Evolutionary conservation across 306 rosid genomes (phyloP).

Genomic region (Psophocarpus tetragonolobus): DNA sequence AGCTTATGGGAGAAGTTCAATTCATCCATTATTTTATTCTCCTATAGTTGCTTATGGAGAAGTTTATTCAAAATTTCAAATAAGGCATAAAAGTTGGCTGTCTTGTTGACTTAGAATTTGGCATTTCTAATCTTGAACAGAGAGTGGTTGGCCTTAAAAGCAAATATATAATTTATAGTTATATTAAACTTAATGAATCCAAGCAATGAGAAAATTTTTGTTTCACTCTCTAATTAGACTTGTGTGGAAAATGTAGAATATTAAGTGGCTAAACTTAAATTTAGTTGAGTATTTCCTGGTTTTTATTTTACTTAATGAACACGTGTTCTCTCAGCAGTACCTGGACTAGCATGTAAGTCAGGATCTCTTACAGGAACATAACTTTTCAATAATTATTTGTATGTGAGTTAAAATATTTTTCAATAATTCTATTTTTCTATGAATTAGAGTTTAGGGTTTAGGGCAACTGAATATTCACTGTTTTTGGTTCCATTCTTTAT

Average conservation of each 20-base stretch:
- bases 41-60: neutral
- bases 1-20: neutral
- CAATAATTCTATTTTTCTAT: neutral
- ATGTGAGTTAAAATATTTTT: neutral
- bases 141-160: neutral
- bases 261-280: neutral
- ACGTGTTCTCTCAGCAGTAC: neutral
- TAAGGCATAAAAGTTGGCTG: neutral
- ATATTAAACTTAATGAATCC: neutral
- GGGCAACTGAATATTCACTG: neutral
- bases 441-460: neutral
- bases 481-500: constrained; percentile 5
- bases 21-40: neutral
- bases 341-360: neutral
- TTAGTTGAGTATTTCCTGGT: neutral
- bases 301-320: neutral
- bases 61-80: neutral
- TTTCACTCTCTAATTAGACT: neutral
- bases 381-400: neutral
- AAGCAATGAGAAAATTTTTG: neutral
- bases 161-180: neutral
- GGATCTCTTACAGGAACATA: neutral
- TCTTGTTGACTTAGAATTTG: neutral
- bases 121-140: neutral
- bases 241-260: neutral